phyloP scores from a whole-genome alignment of 208 protist species.

The Porcisia hertigi region DNA sequence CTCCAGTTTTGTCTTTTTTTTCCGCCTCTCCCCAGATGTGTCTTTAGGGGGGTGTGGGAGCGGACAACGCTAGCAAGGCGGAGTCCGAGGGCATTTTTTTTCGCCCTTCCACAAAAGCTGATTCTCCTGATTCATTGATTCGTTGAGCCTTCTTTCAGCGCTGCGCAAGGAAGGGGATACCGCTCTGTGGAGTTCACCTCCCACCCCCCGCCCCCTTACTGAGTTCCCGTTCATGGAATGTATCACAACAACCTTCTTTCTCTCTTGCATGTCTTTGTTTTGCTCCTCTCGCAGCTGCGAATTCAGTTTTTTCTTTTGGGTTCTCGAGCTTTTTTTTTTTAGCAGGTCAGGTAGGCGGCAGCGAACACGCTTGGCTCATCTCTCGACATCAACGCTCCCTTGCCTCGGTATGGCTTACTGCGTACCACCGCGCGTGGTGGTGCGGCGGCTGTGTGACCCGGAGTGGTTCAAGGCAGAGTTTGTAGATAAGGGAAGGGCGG shows the following conservation, averaged over 20 bases:
- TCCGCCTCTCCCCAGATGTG: not conserved
- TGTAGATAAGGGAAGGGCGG: not conserved
- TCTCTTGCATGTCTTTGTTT: constrained; percentile 9
- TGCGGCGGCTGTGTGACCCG: constrained; percentile 22
- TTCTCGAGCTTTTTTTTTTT: not conserved
- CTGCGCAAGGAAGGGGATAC: not conserved
- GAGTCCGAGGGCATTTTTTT: constrained; percentile 3
- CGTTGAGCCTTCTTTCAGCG: constrained; percentile 2
- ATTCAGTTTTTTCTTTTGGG: constrained; percentile 2
- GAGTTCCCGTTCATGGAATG: not conserved
- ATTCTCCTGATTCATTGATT: not conserved
- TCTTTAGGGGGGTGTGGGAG: not conserved
- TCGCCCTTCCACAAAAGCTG: not conserved
- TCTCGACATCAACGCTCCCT: not conserved
- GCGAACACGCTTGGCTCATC: not conserved
- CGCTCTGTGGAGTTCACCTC: not conserved
- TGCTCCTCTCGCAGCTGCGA: constrained; percentile 2
- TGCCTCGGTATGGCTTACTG: constrained; percentile 6
- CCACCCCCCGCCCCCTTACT: too few relatives aligned
- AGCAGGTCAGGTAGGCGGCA: not conserved
- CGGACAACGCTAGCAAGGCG: constrained; percentile 9
- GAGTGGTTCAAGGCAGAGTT: constrained; percentile 23
- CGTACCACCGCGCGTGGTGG: not conserved
- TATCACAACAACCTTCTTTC: constrained; percentile 3
- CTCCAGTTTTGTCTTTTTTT: not conserved